A percentile compares a stretch with the other conserved stretches of the same genome.
Conservation (phyloP, 306 rosid species). For the Vigna mungo region DNA sequence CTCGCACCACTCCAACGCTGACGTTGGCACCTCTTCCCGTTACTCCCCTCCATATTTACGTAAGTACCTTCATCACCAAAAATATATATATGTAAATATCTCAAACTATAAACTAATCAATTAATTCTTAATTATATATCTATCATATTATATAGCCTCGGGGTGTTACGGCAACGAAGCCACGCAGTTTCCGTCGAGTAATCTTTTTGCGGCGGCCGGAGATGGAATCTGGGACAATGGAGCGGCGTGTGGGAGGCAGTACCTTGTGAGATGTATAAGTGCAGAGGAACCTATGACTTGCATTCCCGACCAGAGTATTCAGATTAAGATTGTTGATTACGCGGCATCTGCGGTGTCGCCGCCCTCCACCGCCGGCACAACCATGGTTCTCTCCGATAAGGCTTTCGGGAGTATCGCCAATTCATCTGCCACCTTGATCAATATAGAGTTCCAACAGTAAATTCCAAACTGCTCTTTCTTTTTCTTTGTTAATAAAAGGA, state of each 20-base stretch:
- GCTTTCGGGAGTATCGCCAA: conserved; percentile 67
- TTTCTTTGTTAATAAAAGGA: background rate
- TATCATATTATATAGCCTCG: conserved; percentile 53
- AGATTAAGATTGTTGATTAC: conserved; percentile 68
- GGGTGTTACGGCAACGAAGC: conserved; percentile 67
- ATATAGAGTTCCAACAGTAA: conserved; percentile 82
- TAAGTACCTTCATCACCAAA: conserved; percentile 41
- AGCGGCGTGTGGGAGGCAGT: conserved; percentile 88
- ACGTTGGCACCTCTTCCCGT: conserved; percentile 70
- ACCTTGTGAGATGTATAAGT: conserved; percentile 76
- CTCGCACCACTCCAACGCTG: conserved; percentile 49
- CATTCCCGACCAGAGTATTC: conserved; percentile 58
- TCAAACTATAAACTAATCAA: too few species aligned
- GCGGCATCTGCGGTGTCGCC: background rate
- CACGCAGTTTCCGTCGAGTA: conserved; percentile 70
- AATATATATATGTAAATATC: too few species aligned
- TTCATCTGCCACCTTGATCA: conserved; percentile 46
- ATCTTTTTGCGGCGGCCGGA: conserved; percentile 74
- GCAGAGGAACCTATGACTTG: conserved; percentile 65
- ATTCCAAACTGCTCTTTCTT: background rate
- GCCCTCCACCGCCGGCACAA: conserved; percentile 48
- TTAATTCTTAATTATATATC: too few species aligned
- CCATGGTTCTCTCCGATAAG: conserved; percentile 62
- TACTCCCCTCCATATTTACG: conserved; percentile 80
- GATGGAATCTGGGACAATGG: conserved; percentile 95